Percentiles rank a stretch among this genome's conserved stretches.
phyloP scores from a whole-genome alignment of 495 filamentous ascomycete species.

The Neurospora sp. region DNA sequence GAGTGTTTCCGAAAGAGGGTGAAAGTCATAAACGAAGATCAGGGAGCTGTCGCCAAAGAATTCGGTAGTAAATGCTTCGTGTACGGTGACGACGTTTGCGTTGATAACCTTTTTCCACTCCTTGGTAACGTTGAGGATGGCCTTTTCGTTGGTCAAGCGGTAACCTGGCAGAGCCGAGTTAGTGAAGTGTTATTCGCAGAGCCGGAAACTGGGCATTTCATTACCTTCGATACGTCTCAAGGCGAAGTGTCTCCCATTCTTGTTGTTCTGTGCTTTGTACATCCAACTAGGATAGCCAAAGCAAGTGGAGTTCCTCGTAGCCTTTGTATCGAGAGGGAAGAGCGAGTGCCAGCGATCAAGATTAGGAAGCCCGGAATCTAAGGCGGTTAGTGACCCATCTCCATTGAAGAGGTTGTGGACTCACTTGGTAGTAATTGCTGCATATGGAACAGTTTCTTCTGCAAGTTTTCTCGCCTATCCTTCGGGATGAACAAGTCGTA shows the following conservation, averaged over 20 bases:
- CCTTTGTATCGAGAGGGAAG: conserved; percentile 75
- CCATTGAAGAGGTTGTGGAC: conserved; percentile 7
- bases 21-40: conserved; percentile 88
- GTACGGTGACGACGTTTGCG: conserved; percentile 73
- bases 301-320: conserved; percentile 55
- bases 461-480: conserved; percentile 72
- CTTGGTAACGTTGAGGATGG: conserved; percentile 66
- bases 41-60: conserved; percentile 91
- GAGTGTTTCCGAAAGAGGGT: conserved; percentile 82
- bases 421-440: conserved; percentile 75
- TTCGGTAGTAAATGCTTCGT: conserved; percentile 87
- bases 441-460: conserved; percentile 78
- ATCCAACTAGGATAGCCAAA: conserved; percentile 88
- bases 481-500: conserved; percentile 89
- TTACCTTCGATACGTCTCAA: conserved; percentile 71
- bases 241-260: conserved; percentile 75
- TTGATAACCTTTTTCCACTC: conserved; percentile 85
- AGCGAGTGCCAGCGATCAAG: conserved; percentile 86
- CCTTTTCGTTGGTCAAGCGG: conserved; percentile 77
- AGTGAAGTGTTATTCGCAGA: not conserved
- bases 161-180: conserved; percentile 13
- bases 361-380: conserved; percentile 55
- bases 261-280: conserved; percentile 86
- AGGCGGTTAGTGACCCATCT: not conserved
- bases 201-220: not conserved